phyloP scores from a whole-genome alignment of 2,329 filamentous ascomycete genomes.

The Atkinsonella hypoxylon region DNA sequence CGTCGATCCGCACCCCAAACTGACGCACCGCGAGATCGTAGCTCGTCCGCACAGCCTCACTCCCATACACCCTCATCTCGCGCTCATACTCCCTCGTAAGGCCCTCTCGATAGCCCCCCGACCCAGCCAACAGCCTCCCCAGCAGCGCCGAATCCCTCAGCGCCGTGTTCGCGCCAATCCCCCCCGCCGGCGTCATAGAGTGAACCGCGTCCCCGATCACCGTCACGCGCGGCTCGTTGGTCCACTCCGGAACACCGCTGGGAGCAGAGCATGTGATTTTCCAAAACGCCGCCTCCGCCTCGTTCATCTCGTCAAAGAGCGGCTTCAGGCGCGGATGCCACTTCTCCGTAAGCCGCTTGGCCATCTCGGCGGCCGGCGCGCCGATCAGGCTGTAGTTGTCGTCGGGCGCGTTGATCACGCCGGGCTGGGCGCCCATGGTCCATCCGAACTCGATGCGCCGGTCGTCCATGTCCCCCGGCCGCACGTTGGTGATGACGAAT shows the following conservation, averaged over 20 bases:
- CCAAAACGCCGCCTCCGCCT: constrained; percentile 49
- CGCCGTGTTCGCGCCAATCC: constrained; percentile 46
- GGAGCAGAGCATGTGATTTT: constrained; percentile 54
- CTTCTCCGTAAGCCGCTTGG: constrained; percentile 37
- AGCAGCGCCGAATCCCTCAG: constrained; percentile 42
- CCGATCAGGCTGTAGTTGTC: constrained; percentile 48
- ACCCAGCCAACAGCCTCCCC: constrained; percentile 37
- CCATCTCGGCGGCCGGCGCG: constrained; percentile 42
- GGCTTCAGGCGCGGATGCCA: constrained; percentile 46
- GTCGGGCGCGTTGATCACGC: constrained; percentile 44
- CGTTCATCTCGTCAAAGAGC: constrained; percentile 46
- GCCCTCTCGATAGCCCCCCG: constrained; percentile 40
- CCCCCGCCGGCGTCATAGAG: constrained; percentile 45
- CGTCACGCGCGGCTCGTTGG: constrained; percentile 44
- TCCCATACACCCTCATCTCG: constrained; percentile 49
- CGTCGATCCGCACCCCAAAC: constrained; percentile 37
- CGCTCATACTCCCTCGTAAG: constrained; percentile 46
- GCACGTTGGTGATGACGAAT: constrained; percentile 52
- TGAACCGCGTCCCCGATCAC: constrained; percentile 47
- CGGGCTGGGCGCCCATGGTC: constrained; percentile 48
- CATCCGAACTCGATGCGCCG: constrained; percentile 46
- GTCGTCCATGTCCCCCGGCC: constrained; percentile 46
- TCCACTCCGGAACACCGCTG: constrained; percentile 47
- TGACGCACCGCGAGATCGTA: constrained; percentile 32
- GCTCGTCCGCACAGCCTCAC: constrained; percentile 41